Base-by-base conservation (phyloP, 2,329 filamentous ascomycete genomes). In the Paecilomyces dactylethromorphus region DNA sequence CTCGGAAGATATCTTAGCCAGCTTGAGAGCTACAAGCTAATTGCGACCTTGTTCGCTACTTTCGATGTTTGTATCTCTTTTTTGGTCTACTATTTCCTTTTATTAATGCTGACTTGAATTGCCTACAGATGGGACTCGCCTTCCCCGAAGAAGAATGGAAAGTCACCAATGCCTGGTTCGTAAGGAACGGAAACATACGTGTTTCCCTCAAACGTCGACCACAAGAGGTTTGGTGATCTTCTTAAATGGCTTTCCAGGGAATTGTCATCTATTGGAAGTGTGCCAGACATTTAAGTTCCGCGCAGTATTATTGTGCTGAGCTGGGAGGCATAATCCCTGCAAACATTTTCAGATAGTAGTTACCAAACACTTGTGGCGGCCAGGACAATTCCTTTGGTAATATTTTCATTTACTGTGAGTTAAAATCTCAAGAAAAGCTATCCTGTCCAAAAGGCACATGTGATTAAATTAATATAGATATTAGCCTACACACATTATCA, bases 91-190 rank as follows among this genome's bases (percentile, higher is more conserved):
- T n/a, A 6, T 24, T 39, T 21, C 31, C 49, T 31, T 10, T n/a
- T n/a, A 26, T 15, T 3, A 13, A 22, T 3, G 24, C 22, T 24
- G 11, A 52, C 50, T 26, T 26, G 52, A 33, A 12, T 21, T 32
- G 21, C 52, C 45, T 51, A 31, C 61, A 70, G 72, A 72, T 77
- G 58, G 68, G 68, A 11, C 67, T 77, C 11, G 71, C 70, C 31
- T 66, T 75, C 57, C 69, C 66, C 15, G 63, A 59, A 13, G 67
- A 72, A 59, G 70, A 77, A 57, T 77, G 75, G 75, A 63, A 71
- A 29, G 50, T 78, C n/a, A 67, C 69, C 33, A 76, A 75, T 59
- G 71, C 71, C 53, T 77, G 74, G 75, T 77, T 78, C 58, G 68
- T 76, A 5, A 71, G 73, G 63, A 72, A 74, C 55, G 69, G 55